Evolutionary conservation across 345 rosid species (phyloP).

Genomic region (Moricandia moricandioides): DNA sequence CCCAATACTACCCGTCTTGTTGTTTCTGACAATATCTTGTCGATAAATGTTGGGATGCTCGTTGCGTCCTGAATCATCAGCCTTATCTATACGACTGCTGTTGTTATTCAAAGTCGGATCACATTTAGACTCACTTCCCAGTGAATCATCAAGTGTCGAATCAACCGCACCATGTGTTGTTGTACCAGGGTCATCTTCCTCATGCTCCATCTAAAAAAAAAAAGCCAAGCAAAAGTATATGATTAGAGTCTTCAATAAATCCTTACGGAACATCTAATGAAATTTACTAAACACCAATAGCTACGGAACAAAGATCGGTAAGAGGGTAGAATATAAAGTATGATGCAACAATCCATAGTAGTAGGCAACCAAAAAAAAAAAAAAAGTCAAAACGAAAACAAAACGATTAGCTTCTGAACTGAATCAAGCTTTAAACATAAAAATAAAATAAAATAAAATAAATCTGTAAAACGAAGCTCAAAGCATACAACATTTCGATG

Average conservation of each 20-base stretch:
- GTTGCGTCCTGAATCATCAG: conserved; percentile 35
- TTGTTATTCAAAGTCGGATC: conserved; percentile 33
- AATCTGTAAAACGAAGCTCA: not conserved
- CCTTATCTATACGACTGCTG: not conserved
- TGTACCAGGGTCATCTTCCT: conserved; percentile 40
- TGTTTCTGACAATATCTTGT: conserved; percentile 78
- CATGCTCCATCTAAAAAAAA: conserved; percentile 56
- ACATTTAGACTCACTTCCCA: conserved; percentile 26
- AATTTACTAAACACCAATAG: not conserved
- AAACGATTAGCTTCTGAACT: not conserved
- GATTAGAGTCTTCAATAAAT: not conserved
- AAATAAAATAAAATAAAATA: not conserved
- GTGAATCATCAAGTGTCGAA: conserved; percentile 29
- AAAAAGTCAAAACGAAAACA: conserved; percentile 17
- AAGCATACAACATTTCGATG: not conserved
- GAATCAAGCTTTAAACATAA: not conserved
- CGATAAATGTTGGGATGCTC: conserved; percentile 54
- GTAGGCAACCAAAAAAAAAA: not conserved
- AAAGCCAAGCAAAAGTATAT: conserved; percentile 11
- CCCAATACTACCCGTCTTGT: conserved; percentile 54
- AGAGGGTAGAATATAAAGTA: not conserved
- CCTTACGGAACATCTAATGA: not conserved
- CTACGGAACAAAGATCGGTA: not conserved
- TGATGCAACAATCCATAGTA: not conserved
- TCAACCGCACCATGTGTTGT: conserved; percentile 31